Evolutionary conservation across 208 protist species (phyloP), one percentile per base, ranked within the genome.

Genomic region (Crithidia acanthocephali): DNA sequence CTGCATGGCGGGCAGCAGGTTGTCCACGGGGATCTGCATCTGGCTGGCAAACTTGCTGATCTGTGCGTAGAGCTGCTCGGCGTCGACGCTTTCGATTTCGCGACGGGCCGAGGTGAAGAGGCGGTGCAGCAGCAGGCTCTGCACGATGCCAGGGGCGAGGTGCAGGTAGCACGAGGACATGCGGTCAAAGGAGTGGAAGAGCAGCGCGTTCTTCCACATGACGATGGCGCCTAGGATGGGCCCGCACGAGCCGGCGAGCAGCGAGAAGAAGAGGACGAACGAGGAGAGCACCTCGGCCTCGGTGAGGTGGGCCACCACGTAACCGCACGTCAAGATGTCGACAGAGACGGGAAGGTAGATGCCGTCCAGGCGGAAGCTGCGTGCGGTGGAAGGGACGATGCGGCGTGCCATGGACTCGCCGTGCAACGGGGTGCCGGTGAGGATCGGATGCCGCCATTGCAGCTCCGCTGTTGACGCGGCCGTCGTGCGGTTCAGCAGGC

Each of bases 141-240:
- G 87, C 45, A 87, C 79, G 25, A 83, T 67, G 20, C 72, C 74
- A 6, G 84, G 87, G 35, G 76, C 76, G 9, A 92, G 73, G 59
- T 92, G 87, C 11, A 92, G 66, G 58, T 92, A 92, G 68, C 81
- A 81, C 3, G 83, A 88, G 3, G 84, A 84, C 86, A 92, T 92
- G 61, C 82, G 83, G 32, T 89, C 84, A 45, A 87, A 86, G 33
- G 78, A 83, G 78, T 92, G 84, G 59, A 90, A 87, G 18, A 89
- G 72, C 37, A 92, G 70, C n/a, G 81, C 81, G 52, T 92, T 92
- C 40, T 75, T 63, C 87, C 87, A 92, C 84, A 92, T 80, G 22
- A 84, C 18, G 33, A 90, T 88, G 23, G 79, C 84, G 40, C 87
- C 84, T 3, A 90, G 68, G 52, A 92, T 80, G 22, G 84, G 84